phyloP scores from a whole-genome alignment of 495 filamentous ascomycete genomes.

The Aspergillus avenaceus region DNA sequence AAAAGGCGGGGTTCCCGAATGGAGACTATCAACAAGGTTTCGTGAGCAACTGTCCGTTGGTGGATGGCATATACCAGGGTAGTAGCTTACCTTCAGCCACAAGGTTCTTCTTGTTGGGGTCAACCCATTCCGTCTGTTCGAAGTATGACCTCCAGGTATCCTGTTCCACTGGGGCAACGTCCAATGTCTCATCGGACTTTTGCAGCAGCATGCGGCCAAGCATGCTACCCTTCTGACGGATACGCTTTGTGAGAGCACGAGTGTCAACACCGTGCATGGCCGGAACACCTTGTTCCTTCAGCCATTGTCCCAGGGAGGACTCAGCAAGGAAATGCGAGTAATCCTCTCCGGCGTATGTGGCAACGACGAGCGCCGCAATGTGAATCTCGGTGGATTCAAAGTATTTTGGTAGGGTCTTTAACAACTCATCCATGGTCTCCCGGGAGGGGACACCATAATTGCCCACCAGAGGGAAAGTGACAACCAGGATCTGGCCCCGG shows the following conservation, averaged over 20 bases:
- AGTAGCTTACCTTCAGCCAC: conserved; percentile 80
- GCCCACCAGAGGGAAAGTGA: conserved; percentile 86
- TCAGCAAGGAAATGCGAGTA: conserved; percentile 89
- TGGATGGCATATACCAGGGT: neutral
- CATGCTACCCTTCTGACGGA: conserved; percentile 93
- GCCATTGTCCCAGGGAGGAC: conserved; percentile 88
- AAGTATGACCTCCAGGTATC: conserved; percentile 63
- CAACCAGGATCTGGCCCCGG: conserved; percentile 84
- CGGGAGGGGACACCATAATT: conserved; percentile 94
- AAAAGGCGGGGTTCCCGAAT: conserved; percentile 78
- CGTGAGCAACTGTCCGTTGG: conserved; percentile 5
- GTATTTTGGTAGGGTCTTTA: conserved; percentile 79
- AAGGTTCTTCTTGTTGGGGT: conserved; percentile 88
- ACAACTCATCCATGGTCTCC: conserved; percentile 72
- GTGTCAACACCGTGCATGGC: conserved; percentile 97
- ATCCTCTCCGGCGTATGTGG: conserved; percentile 87
- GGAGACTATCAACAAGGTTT: conserved; percentile 62
- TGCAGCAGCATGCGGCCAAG: conserved; percentile 82
- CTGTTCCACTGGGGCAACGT: conserved; percentile 30
- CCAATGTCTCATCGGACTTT: conserved; percentile 48
- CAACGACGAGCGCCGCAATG: conserved; percentile 82
- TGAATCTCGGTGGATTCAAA: conserved; percentile 92
- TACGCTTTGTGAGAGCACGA: conserved; percentile 86
- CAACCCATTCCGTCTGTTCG: conserved; percentile 77
- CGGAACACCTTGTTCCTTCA: conserved; percentile 93